Conservation (phyloP, 805 yeast species). For the Candida krabiensis region DNA sequence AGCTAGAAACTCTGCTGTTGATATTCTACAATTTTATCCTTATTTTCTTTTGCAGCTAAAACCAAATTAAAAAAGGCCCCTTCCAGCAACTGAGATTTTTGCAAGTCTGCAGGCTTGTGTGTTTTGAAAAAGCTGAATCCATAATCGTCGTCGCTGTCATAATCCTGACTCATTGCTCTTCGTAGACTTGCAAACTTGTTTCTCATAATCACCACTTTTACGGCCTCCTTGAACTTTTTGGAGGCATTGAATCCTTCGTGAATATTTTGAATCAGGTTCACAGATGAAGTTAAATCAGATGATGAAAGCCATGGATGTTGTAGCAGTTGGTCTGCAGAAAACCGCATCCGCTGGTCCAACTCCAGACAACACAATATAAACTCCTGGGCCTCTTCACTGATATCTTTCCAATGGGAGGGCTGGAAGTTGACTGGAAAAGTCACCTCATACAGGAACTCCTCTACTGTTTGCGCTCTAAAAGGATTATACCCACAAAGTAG, state of each 20-base stretch:
- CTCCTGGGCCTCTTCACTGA: constrained; percentile 59
- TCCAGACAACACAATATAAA: constrained; percentile 69
- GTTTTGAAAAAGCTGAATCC: neutral
- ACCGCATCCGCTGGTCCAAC: constrained; percentile 58
- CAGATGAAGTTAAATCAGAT: constrained; percentile 18
- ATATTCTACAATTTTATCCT: constrained; percentile 45
- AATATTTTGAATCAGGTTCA: constrained; percentile 76
- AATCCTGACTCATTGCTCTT: constrained; percentile 47
- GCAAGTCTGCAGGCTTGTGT: constrained; percentile 33
- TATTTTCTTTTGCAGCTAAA: constrained; percentile 17
- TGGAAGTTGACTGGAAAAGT: constrained; percentile 7
- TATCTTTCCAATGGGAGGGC: constrained; percentile 8
- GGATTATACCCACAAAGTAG: constrained; percentile 18
- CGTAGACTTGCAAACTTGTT: constrained; percentile 71
- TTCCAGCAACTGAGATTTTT: constrained; percentile 10
- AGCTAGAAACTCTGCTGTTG: constrained; percentile 72
- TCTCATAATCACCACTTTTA: constrained; percentile 73
- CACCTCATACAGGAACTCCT: constrained; percentile 23
- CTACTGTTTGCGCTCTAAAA: constrained; percentile 10
- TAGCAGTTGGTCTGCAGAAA: constrained; percentile 61
- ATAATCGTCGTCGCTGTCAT: constrained; percentile 30
- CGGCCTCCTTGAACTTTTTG: constrained; percentile 74
- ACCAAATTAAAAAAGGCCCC: constrained; percentile 16
- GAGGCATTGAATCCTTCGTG: constrained; percentile 75
- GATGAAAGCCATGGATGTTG: constrained; percentile 71